A percentile compares a stretch with the other conserved stretches of the same genome.
phyloP scores from a whole-genome alignment of 2,329 filamentous ascomycete species.

The Colletotrichum zoysiae region DNA sequence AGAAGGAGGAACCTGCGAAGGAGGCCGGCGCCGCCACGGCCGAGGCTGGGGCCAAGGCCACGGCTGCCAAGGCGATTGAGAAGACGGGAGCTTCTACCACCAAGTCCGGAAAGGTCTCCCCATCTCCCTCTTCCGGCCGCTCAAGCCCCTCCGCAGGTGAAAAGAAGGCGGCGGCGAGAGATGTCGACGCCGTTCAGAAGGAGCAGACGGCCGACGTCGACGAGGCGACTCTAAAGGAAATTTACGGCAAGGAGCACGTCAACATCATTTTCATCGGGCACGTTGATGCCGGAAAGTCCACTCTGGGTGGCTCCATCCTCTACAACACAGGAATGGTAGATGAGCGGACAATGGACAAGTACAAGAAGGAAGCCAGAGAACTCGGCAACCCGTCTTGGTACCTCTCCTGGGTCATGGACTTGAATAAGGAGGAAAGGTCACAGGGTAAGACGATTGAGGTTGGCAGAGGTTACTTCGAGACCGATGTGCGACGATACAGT shows the following conservation, averaged over 20 bases:
- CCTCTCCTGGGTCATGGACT: constrained; percentile 96
- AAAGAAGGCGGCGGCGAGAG: constrained; percentile 66
- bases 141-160: constrained; percentile 80
- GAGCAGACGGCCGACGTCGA: constrained; percentile 83
- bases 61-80: constrained; percentile 89
- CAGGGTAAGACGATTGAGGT: constrained; percentile 99
- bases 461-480: constrained; percentile 95
- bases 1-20: constrained; percentile 64
- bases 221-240: constrained; percentile 84
- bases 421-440: constrained; percentile 94
- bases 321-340: constrained; percentile 99
- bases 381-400: constrained; percentile 98
- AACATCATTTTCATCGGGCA: constrained; percentile 99
- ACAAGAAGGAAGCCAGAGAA: constrained; percentile 96
- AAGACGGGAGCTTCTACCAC: constrained; percentile 79
- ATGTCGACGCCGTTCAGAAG: constrained; percentile 86
- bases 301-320: constrained; percentile 91
- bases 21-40: constrained; percentile 53
- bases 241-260: constrained; percentile 92
- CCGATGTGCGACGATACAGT: constrained; percentile 94
- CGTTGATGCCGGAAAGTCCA: constrained; percentile 98
- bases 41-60: constrained; percentile 84
- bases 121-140: constrained; percentile 84
- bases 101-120: constrained; percentile 78
- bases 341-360: constrained; percentile 97